These are phyloP conservation scores for Aureobasidium sp. DNA, from an alignment of 2,329 filamentous ascomycete species.

Conservation along the genomic window DNA sequence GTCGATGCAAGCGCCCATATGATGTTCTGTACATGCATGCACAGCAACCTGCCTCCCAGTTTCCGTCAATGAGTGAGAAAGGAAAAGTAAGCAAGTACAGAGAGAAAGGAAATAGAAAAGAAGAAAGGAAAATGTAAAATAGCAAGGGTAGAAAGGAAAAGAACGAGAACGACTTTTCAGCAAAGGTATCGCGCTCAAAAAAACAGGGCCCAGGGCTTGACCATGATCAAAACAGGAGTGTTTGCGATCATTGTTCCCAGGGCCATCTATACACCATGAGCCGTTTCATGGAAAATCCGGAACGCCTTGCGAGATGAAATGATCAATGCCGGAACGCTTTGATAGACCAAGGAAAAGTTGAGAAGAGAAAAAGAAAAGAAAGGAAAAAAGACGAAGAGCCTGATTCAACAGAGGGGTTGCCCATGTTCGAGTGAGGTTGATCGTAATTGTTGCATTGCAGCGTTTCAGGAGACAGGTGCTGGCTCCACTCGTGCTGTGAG, in stretches of 20 bases:
- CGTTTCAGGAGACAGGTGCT: background rate
- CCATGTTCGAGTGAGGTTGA: background rate
- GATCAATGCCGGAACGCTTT: slow-evolving; percentile 14
- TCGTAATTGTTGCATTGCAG: background rate
- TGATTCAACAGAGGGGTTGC: background rate
- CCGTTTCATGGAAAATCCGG: slow-evolving; percentile 3
- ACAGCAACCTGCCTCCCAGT: background rate
- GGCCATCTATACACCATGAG: slow-evolving; percentile 13
- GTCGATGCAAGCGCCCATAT: slow-evolving; percentile 7
- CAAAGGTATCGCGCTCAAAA: slow-evolving; percentile 4
- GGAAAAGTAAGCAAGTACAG: slow-evolving; percentile 3
- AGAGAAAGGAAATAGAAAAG: background rate
- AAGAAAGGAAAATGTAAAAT: slow-evolving; percentile 6
- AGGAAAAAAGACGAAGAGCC: background rate
- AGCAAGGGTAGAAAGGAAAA: background rate
- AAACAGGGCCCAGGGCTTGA: background rate
- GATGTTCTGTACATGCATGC: background rate
- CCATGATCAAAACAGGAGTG: background rate
- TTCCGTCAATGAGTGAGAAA: background rate
- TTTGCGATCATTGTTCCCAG: background rate
- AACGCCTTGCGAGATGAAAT: slow-evolving; percentile 13
- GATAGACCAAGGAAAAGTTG: slow-evolving; percentile 9
- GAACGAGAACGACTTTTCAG: slow-evolving; percentile 4
- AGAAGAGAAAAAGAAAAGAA: background rate
- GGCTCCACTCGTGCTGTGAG: background rate